Evolutionary conservation across 2,329 filamentous ascomycete genomes (phyloP), one percentile per base, ranked within the genome.

Genomic region (Fusarium verrucosum): DNA sequence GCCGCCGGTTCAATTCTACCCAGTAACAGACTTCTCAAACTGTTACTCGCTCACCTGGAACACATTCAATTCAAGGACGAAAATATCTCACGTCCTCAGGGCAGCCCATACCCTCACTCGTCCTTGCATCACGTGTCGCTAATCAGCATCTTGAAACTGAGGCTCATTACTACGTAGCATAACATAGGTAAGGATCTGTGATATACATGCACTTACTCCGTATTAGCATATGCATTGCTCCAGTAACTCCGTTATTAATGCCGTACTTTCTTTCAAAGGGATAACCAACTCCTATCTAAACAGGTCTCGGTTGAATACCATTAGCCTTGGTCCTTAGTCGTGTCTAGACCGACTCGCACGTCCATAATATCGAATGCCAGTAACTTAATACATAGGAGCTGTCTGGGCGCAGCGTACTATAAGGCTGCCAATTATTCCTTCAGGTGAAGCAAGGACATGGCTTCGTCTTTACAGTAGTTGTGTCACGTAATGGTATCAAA

Each of bases 141-240:
- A 40, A 47, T 41, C 45, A 58, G 38, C 30, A 33, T 37, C 54
- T 47, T 52, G 43, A 51, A 51, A 62, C 46, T 37, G 20, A 32
- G 42, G 42, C 45, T 47, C 62, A 26, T 41, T 54, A 22, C 26
- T 37, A 22, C 57, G 62, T 50, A 33, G 47, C 23, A 22, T 30
- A 42, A 22, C 57, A 62, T 50, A 33, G 47, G 26, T 44, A 65
- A 28, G 61, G 57, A 45, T 50, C 26, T 41, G 28, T 65, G 41
- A 58, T 58, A 58, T 58, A 58, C 17, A 19, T 23, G 26, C 23
- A 17, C 14, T 22, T 26, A 36, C 28, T 17, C n/a, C n/a, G n/a
- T n/a, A n/a, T n/a, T 57, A 40, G n/a, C 42, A 42, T 22, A 26
- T n/a, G n/a, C n/a, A n/a, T 37, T 46, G 10, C 35, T 60, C 30